These are phyloP conservation scores for Diaporthe vaccinii DNA, from an alignment of 2,329 filamentous ascomycete genomes.

Conservation along the genomic window DNA sequence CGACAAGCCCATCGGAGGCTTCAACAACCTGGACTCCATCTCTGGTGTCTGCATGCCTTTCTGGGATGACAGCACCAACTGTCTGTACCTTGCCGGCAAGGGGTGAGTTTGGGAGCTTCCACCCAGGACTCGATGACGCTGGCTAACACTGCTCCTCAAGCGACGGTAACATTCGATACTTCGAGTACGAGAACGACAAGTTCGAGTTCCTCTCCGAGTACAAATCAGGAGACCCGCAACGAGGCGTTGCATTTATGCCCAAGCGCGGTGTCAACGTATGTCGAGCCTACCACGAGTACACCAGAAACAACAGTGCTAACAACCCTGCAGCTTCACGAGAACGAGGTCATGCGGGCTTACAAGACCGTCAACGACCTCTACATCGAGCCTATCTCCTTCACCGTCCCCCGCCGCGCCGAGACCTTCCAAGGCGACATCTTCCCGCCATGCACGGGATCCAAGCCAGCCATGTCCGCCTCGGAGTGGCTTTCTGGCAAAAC, in stretches of 20 bases:
- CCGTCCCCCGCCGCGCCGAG: conserved; percentile 92
- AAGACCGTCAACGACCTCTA: conserved; percentile 97
- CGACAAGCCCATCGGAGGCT: conserved; percentile 89
- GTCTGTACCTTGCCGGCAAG: conserved; percentile 96
- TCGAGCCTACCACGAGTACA: conserved; percentile 33
- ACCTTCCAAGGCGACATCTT: conserved; percentile 98
- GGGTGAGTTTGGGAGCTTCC: conserved; percentile 72
- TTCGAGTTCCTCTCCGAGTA: conserved; percentile 98
- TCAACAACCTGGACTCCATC: conserved; percentile 92
- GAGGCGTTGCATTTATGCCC: conserved; percentile 93
- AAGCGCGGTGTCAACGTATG: conserved; percentile 92
- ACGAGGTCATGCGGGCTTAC: conserved; percentile 94
- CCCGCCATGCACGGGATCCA: conserved; percentile 84
- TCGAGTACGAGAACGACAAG: conserved; percentile 98
- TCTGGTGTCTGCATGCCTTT: conserved; percentile 99
- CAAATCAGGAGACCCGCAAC: conserved; percentile 95
- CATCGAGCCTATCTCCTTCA: conserved; percentile 98
- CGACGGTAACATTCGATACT: conserved; percentile 99
- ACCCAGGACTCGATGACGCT: conserved; percentile 42
- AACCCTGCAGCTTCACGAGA: conserved; percentile 80
- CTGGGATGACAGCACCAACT: conserved; percentile 95
- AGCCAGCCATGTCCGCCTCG: conserved; percentile 81
- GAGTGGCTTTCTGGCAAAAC: conserved; percentile 93
- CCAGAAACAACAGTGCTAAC: conserved; percentile 39
- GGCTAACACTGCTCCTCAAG: conserved; percentile 58